Evolutionary conservation across 768 basidiomycete species (phyloP).

Genomic region (Trametes gibbosa): DNA sequence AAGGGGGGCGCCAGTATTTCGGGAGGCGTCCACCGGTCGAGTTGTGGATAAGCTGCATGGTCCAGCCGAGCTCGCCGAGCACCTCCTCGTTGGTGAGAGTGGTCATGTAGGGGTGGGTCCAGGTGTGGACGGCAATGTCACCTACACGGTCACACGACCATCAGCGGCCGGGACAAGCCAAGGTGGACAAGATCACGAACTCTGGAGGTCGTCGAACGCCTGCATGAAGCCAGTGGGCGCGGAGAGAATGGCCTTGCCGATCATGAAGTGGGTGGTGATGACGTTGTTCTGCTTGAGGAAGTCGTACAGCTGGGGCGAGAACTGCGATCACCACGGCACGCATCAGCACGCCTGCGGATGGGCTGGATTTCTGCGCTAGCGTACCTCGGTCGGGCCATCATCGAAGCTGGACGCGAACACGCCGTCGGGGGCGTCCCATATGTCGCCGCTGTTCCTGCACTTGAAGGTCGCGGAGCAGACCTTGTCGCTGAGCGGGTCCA

Average conservation of each 20-base stretch:
- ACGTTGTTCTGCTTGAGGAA: conserved; percentile 68
- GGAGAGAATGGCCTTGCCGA: conserved; percentile 71
- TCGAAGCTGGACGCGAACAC: conserved; percentile 70
- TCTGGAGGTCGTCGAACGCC: conserved; percentile 39
- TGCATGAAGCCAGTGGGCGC: conserved; percentile 54
- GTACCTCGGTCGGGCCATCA: conserved; percentile 67
- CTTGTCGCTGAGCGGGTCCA: conserved; percentile 41
- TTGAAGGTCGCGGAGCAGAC: conserved; percentile 80
- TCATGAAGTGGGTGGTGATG: conserved; percentile 86
- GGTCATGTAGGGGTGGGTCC: conserved; percentile 51
- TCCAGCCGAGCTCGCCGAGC: conserved; percentile 49
- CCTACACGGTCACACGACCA: conserved; percentile 31
- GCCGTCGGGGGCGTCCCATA: conserved; percentile 77
- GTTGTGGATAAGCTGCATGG: conserved; percentile 52
- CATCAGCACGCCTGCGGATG: conserved; percentile 24
- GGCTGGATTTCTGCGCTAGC: conserved; percentile 29
- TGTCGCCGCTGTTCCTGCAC: conserved; percentile 49
- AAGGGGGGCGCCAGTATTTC: conserved; percentile 86
- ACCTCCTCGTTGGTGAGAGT: conserved; percentile 44
- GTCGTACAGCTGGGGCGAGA: conserved; percentile 47
- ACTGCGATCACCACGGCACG: conserved; percentile 15
- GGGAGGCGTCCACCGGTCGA: conserved; percentile 66
- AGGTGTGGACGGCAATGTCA: conserved; percentile 41
- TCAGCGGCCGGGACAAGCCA: not conserved
- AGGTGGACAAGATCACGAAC: not conserved